phyloP scores from a whole-genome alignment of 2,329 filamentous ascomycete genomes.

The Fusarium torulosum region DNA sequence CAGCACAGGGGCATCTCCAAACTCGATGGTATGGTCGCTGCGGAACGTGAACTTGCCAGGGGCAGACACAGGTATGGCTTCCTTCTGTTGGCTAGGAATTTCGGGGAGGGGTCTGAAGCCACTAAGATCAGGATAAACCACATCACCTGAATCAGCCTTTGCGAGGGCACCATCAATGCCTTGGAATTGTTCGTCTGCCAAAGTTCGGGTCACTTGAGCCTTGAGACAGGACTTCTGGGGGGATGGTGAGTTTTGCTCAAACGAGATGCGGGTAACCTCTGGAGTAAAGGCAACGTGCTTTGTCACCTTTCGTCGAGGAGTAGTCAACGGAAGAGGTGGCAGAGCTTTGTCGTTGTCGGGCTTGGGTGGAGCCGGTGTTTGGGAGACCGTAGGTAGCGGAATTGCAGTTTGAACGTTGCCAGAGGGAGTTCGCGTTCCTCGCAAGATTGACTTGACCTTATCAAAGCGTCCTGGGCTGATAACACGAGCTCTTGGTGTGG shows the following conservation, averaged over 20 bases:
- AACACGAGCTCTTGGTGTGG: slow-evolving; percentile 53
- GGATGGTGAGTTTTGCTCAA: slow-evolving; percentile 66
- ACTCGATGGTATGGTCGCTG: slow-evolving; percentile 73
- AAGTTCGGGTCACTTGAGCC: slow-evolving; percentile 52
- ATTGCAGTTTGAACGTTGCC: slow-evolving; percentile 62
- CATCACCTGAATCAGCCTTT: slow-evolving; percentile 50
- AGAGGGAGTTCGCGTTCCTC: slow-evolving; percentile 54
- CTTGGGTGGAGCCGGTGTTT: slow-evolving; percentile 60
- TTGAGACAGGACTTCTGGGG: slow-evolving; percentile 65
- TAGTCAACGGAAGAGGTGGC: slow-evolving; percentile 67
- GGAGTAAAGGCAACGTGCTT: slow-evolving; percentile 88
- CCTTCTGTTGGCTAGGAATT: slow-evolving; percentile 42
- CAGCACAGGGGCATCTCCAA: slow-evolving; percentile 61
- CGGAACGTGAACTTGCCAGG: slow-evolving; percentile 75
- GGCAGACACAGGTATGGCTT: slow-evolving; percentile 55
- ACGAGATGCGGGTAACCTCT: slow-evolving; percentile 66
- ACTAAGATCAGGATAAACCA: slow-evolving; percentile 68
- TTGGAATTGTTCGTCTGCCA: slow-evolving; percentile 49
- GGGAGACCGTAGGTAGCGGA: slow-evolving; percentile 59
- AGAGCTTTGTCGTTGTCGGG: slow-evolving; percentile 69
- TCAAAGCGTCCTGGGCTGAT: slow-evolving; percentile 66
- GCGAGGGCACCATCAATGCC: slow-evolving; percentile 48
- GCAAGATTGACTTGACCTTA: slow-evolving; percentile 70
- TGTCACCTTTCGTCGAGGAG: slow-evolving; percentile 72
- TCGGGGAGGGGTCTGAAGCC: slow-evolving; percentile 53